Conservation (phyloP, 371 early-diverging fungal genomes). For the Circinella minor region DNA sequence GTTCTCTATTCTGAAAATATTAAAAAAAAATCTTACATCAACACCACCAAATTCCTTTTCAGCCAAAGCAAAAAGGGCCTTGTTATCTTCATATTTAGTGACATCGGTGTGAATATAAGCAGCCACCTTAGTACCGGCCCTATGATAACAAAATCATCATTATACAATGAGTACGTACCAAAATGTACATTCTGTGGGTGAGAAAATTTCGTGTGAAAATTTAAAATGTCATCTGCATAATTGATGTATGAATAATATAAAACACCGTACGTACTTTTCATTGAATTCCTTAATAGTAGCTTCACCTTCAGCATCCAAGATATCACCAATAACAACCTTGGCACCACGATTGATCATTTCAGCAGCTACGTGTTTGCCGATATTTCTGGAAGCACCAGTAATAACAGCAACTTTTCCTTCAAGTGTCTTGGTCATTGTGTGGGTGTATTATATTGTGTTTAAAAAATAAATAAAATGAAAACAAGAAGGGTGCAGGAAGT, state of each 20-base stretch:
- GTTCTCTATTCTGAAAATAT: too few species aligned
- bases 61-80: constrained; percentile 49
- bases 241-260: constrained; percentile 29
- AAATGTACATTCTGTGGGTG: not conserved
- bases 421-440: constrained; percentile 4
- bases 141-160: not conserved
- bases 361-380: constrained; percentile 64
- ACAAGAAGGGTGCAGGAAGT: too few species aligned
- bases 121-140: constrained; percentile 27
- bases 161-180: not conserved
- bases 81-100: constrained; percentile 42
- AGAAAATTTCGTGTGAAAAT: constrained; percentile 1
- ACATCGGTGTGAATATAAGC: constrained; percentile 64
- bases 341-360: constrained; percentile 56
- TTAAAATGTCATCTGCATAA: not conserved
- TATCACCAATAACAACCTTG: constrained; percentile 66
- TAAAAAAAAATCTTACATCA: constrained; percentile 61
- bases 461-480: not conserved
- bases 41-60: constrained; percentile 56
- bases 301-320: constrained; percentile 51
- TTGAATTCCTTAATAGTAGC: constrained; percentile 43
- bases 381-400: constrained; percentile 68
- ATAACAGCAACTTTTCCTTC: constrained; percentile 65
- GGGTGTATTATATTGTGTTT: not conserved
- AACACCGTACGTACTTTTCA: constrained; percentile 33